These are phyloP conservation scores for Phaeoacremonium minimum DNA, from an alignment of 2,329 filamentous ascomycete genomes.

Conservation along the genomic window DNA sequence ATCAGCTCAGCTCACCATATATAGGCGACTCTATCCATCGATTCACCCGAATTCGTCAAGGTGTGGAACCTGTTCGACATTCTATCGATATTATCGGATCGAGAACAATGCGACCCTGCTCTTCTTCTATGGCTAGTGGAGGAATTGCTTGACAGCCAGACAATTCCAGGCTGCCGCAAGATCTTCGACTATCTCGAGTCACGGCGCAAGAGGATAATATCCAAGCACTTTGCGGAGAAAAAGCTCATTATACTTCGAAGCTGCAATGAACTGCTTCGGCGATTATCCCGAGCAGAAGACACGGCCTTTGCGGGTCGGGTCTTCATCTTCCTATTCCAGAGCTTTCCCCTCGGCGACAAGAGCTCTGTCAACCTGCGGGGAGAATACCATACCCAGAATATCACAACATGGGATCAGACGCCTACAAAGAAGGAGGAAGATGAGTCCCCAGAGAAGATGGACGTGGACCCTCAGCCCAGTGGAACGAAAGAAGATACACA, in stretches of 20 bases:
- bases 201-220: conserved; percentile 80
- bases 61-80: conserved; percentile 95
- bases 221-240: conserved; percentile 76
- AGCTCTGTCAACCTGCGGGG: conserved; percentile 95
- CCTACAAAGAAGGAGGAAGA: conserved; percentile 24
- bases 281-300: conserved; percentile 92
- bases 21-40: conserved; percentile 70
- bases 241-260: conserved; percentile 85
- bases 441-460: conserved; percentile 52
- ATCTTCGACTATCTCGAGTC: conserved; percentile 97
- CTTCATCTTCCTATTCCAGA: conserved; percentile 98
- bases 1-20: conserved; percentile 24
- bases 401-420: conserved; percentile 74
- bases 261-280: conserved; percentile 91
- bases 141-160: conserved; percentile 93
- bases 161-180: conserved; percentile 82
- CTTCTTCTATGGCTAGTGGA: conserved; percentile 89
- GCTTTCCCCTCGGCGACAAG: conserved; percentile 92
- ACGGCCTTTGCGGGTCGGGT: conserved; percentile 96
- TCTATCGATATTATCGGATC: conserved; percentile 81
- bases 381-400: conserved; percentile 94
- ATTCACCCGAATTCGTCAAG: conserved; percentile 71
- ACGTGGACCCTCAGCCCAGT: conserved; percentile 53
- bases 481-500: conserved; percentile 27
- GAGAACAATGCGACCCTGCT: conserved; percentile 71